Base-by-base conservation (phyloP, 2,329 filamentous ascomycete species). In the Rhexocercosporidium sp. region DNA sequence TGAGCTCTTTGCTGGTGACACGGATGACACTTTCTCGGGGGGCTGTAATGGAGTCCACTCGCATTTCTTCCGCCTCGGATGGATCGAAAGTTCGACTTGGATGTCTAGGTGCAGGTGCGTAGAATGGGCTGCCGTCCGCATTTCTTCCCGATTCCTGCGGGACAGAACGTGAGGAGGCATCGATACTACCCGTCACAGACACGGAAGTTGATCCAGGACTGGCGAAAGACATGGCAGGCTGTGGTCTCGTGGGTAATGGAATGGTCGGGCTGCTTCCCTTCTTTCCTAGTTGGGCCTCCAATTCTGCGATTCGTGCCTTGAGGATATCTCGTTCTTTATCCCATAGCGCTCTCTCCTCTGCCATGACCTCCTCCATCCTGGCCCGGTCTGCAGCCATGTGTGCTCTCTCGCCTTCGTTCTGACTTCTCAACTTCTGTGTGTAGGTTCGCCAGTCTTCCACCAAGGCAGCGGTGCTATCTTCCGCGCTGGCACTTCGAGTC, bases 111-210 rank as follows among this genome's bases (percentile, higher is more conserved):
- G 75, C 75, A 14, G 76, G 77, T 18, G 76, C 77, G 59, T 78
- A 78, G 59, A 77, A 78, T 12, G 75, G 75, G 6, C 62, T 73
- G 12, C 77, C 77, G 66, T 78, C 76, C 34, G 71, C 70, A 67
- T 77, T 73, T 46, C 77, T 69, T 22, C 77, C 77, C 11, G 76
- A 77, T 65, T 78, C 77, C 67, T 78, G 77, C 34, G 75, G 73
- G 11, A 77, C 69, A 49, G 54, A 44, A 31, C 62, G 39, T 41
- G 57, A 20, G 27, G 59, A 59, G 20, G 66, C 56, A 29, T 72
- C 69, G 11, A 68, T 34, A 63, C 72, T 75, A n/a, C 72, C 66
- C 29, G 51, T 49, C 5, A 56, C 51, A 37, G 69, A 72, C 1
- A 62, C 56, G 1, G 65, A 49, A 54, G 66, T 65, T 22, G 67